Evolutionary conservation across 2,329 filamentous ascomycete genomes (phyloP), one percentile per base, ranked within the genome.

Genomic region (Dendrostoma leiphaemia): DNA sequence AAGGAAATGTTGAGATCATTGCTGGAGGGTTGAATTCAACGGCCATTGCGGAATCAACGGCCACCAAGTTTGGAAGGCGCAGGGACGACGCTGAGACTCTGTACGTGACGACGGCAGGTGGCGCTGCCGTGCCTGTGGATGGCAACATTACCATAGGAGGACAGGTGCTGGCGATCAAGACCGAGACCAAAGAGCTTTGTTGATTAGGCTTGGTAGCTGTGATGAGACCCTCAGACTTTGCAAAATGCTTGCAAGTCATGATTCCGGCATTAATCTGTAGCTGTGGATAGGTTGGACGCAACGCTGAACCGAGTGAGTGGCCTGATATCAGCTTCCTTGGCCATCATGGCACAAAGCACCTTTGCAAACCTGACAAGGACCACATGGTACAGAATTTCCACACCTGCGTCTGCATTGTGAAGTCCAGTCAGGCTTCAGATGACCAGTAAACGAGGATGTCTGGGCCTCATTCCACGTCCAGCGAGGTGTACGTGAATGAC

Each of bases 1-100:
- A 46, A 12, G 40, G 54, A 31, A 21, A 54, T 5, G 58, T 62
- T 13, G 29, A 44, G 9, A 44, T 48, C 24, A 45, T 64, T 32
- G 61, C 59, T 28, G 60, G 60, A 15, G 50, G 58, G 31, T 41
- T 63, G 47, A 60, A 62, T 37, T 57, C 53, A 3, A 57, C 55
- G 15, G 51, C 49, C 5, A 56, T 61, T 50, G 59, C 57, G 3
- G 59, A 59, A 37, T 19, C 55, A 17, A 55, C 51, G 3, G 50
- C 58, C 24, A 48, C 56, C 13, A 54, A 47, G 26, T 60, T 60
- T 21, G 58, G 58, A 13, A 49, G 58, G 31, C 52, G 55, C 6
- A 34, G 45, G 19, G 9, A 37, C 24, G 58, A 56, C 24, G 34
- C 19, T 29, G 52, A 43, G 21, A 34, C 50, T n/a, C 41, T 58